Conservation (phyloP, 106 monocot species). For the Dioscorea dumetorum region DNA sequence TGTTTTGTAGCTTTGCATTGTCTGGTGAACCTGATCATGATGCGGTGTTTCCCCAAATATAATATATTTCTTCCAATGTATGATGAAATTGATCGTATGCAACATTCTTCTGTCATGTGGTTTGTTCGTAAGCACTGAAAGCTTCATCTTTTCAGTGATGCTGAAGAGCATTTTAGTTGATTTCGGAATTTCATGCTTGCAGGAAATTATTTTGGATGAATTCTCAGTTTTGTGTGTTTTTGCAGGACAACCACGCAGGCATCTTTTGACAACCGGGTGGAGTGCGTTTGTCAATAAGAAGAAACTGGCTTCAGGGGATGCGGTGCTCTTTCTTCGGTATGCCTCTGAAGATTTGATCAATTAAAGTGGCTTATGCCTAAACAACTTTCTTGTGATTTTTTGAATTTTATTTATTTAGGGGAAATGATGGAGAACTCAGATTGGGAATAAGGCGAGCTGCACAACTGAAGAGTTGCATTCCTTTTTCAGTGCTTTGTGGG, state of each 20-base stretch:
- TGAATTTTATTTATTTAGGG: conserved; percentile 21
- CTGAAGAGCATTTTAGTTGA: no score
- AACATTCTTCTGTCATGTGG: no score
- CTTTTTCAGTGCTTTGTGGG: conserved; percentile 16
- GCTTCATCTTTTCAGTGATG: no score
- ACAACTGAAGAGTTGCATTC: conserved; percentile 42
- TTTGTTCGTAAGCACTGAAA: no score
- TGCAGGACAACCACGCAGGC: conserved; percentile 91
- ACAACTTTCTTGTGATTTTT: background rate
- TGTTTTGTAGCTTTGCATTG: no score
- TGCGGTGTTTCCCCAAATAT: no score
- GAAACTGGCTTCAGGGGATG: conserved; percentile 93
- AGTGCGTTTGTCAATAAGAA: conserved; percentile 95
- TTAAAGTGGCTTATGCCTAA: background rate
- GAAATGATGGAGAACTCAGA: conserved; percentile 76
- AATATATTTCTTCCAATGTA: no score
- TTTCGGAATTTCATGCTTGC: no score
- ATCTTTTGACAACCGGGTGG: conserved; percentile 95
- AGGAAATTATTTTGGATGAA: no score
- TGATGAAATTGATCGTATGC: no score
- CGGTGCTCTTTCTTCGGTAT: conserved; percentile 87
- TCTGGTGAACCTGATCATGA: no score
- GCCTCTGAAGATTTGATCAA: background rate
- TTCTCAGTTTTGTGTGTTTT: background rate
- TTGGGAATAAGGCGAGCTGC: conserved; percentile 84